Evolutionary conservation across 148 eudicot genomes (phyloP).

Genomic region (Silene conica): DNA sequence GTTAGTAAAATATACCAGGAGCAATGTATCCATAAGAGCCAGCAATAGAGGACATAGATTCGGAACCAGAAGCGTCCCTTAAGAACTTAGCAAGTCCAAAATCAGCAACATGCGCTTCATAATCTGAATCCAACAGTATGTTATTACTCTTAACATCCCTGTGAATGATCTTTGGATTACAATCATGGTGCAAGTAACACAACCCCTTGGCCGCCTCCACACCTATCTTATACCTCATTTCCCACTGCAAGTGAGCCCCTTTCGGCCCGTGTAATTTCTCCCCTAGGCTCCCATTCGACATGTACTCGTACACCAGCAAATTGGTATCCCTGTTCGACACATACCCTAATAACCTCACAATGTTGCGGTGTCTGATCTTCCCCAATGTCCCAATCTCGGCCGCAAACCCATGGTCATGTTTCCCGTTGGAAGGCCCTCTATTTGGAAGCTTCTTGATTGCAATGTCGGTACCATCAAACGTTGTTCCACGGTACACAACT

Average conservation of each 20-base stretch:
- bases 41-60: constrained; percentile 86
- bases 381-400: constrained; percentile 87
- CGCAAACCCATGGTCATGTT: constrained; percentile 58
- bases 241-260: constrained; percentile 78
- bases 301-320: constrained; percentile 77
- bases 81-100: constrained; percentile 92
- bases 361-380: constrained; percentile 65
- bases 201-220: constrained; percentile 86
- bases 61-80: constrained; percentile 50
- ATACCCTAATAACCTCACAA: constrained; percentile 71
- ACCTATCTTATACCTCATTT: constrained; percentile 76
- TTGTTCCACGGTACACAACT: constrained; percentile 75
- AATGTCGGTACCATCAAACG: constrained; percentile 57
- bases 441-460: constrained; percentile 63
- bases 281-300: constrained; percentile 90
- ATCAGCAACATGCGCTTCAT: constrained; percentile 96
- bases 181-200: constrained; percentile 89
- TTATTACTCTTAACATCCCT: constrained; percentile 91
- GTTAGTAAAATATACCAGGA: constrained; percentile 46
- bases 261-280: constrained; percentile 80
- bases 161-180: constrained; percentile 68
- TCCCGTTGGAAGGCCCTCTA: constrained; percentile 25
- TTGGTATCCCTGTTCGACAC: constrained; percentile 74
- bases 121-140: constrained; percentile 68
- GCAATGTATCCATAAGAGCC: constrained; percentile 97